These are phyloP conservation scores for Talaromyces sp. DNA, from an alignment of 2,329 filamentous ascomycete species.

Conservation along the genomic window DNA sequence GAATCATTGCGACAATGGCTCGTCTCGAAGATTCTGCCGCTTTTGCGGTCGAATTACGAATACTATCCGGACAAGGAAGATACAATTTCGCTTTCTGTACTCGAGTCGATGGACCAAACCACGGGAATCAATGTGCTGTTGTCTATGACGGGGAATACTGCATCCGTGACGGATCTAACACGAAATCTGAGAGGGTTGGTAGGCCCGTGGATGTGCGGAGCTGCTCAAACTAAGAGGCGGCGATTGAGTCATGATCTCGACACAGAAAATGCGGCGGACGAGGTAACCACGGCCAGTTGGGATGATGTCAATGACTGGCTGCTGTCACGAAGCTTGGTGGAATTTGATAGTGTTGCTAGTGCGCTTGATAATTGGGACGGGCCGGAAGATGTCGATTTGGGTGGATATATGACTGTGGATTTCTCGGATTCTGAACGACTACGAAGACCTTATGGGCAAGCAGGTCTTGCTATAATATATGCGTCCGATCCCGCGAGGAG, in stretches of 20 bases:
- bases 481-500: conserved; percentile 45
- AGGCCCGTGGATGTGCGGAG: conserved; percentile 62
- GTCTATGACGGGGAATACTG: conserved; percentile 37
- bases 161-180: conserved; percentile 40
- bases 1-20: conserved; percentile 56
- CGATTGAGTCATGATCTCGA: conserved; percentile 39
- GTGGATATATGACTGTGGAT: conserved; percentile 47
- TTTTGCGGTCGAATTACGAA: conserved; percentile 59
- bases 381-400: conserved; percentile 57
- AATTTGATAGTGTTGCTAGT: conserved; percentile 49
- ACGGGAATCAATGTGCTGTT: conserved; percentile 55
- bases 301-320: conserved; percentile 59
- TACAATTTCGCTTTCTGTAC: conserved; percentile 46
- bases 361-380: conserved; percentile 59
- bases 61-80: conserved; percentile 55
- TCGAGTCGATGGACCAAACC: conserved; percentile 51
- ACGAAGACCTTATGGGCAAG: conserved; percentile 49
- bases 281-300: conserved; percentile 47
- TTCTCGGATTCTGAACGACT: neutral
- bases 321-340: conserved; percentile 49
- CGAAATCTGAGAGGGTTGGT: conserved; percentile 58
- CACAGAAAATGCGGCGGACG: conserved; percentile 25
- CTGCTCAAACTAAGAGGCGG: conserved; percentile 52
- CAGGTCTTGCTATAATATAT: conserved; percentile 59
- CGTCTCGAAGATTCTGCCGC: conserved; percentile 56